A percentile compares a stretch with the other conserved stretches of the same genome.
Conservation (phyloP, 2,329 filamentous ascomycete genomes). For the Esteya vermicola region DNA sequence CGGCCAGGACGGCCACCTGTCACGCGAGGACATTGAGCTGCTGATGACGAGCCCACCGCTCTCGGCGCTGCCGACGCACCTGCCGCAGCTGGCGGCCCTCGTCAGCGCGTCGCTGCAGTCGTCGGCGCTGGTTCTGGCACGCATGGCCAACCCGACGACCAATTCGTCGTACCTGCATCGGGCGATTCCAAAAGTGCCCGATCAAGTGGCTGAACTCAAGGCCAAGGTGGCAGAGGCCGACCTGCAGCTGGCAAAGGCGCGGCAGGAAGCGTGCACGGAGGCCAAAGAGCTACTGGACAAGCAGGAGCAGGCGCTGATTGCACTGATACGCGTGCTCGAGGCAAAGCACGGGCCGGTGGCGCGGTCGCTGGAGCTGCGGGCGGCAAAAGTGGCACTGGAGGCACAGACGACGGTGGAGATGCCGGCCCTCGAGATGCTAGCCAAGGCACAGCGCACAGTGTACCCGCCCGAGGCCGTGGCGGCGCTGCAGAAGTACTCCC, state of each 20-base stretch:
- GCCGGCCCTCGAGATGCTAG: slow-evolving; percentile 21
- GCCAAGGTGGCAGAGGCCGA: slow-evolving; percentile 17
- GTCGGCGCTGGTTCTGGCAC: slow-evolving; percentile 32
- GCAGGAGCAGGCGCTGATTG: slow-evolving; percentile 23
- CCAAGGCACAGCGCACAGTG: slow-evolving; percentile 21
- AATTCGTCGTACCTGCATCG: slow-evolving; percentile 46
- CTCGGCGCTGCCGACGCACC: slow-evolving; percentile 27
- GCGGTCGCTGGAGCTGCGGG: slow-evolving; percentile 35
- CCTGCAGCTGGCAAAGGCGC: slow-evolving; percentile 20
- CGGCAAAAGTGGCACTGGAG: slow-evolving; percentile 26
- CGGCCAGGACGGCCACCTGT: slow-evolving; percentile 12
- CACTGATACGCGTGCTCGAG: slow-evolving; percentile 36
- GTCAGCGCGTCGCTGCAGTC: slow-evolving; percentile 34
- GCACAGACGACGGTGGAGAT: slow-evolving; percentile 25
- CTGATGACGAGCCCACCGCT: slow-evolving; percentile 37
- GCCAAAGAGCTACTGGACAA: slow-evolving; percentile 24
- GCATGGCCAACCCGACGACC: slow-evolving; percentile 32
- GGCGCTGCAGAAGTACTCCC: slow-evolving; percentile 31
- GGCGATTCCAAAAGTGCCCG: slow-evolving; percentile 32
- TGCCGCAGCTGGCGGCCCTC: slow-evolving; percentile 31
- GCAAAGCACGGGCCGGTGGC: slow-evolving; percentile 39
- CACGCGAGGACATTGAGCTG: slow-evolving; percentile 22
- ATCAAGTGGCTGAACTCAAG: slow-evolving; percentile 23
- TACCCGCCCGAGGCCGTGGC: slow-evolving; percentile 29
- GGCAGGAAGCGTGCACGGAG: slow-evolving; percentile 22